Base-by-base conservation (phyloP, 202 grass and related monocot genomes). In the Panicum virgatum region DNA sequence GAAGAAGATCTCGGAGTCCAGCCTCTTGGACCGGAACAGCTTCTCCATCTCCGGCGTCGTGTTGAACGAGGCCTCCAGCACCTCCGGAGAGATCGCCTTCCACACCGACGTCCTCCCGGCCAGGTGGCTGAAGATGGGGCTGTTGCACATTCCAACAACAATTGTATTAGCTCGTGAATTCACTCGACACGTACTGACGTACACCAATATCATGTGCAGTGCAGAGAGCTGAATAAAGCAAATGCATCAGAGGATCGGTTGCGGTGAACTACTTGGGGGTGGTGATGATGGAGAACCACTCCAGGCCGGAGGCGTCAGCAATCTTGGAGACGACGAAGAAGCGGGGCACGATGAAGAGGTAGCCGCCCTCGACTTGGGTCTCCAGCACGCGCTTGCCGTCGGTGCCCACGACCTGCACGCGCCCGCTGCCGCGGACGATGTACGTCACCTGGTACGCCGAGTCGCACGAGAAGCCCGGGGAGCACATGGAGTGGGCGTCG, bases 271-370 rank as follows among this genome's bases (percentile, higher is more conserved):
- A 97, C 94, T 94, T 91, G 1, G 94, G 90, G 12, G 94, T 94
- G 25, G 88, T 91, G 86, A 97, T 97, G 48, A 97, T 97, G 30
- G 94, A 97, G 84, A 97, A 94, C 94, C 95, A 94, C 58, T 93
- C 88, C 86, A 98, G 30, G 48, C 95, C 95, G 0, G 86, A 76
- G 2, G 72, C 86, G 18, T 92, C 95, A 1, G 92, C 92, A 43
- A 98, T 98, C 87, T 98, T 95, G 8, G 90, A 98, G 2, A 98
- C 92, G 2, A 95, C 95, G 6, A 87, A 86, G 86, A 95, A 98
- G 72, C 92, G 82, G 0, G 88, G 92, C 15, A 98, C 92, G 30
- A 95, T 95, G 77, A 98, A 98, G 22, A 98, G 84, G 47, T 8
- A 52, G 5, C 95, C 95, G 7, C 67, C 92, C 60, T 85, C 78